Evolutionary conservation across 2,329 filamentous ascomycete genomes (phyloP), one percentile per base, ranked within the genome.

Genomic region (Aureobasidium namibiae): DNA sequence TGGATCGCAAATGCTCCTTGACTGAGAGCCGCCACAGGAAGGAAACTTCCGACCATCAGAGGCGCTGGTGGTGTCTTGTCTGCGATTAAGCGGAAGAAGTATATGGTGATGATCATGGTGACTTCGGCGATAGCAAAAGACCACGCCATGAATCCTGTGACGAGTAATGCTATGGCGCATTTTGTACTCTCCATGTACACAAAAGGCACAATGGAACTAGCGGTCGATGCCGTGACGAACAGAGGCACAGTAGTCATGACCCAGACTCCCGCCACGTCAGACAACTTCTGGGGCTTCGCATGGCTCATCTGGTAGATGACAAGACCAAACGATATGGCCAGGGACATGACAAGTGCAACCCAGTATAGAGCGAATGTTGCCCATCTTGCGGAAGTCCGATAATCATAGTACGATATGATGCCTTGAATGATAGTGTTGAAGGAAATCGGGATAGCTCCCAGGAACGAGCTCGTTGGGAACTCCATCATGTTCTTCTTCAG

Each of bases 401-500:
- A 56, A 36, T 61, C 59, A 52, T 68, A 68, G 59, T 63, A 68
- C 8, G 59, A 63, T 29, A 65, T 60, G 11, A 67, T 57, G 29
- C 66, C 66, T 23, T 61, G 41, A 18, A 66, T 62, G 42, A 67
- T 65, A 10, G 64, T 67, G 34, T 67, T 63, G 26, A 62, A 61
- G n/a, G 60, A 52, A 10, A 67, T 65, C 2, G 61, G 50, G 5
- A 67, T 61, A 7, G 66, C 64, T 23, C 65, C 66, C 4, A 68
- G 45, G 52, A 63, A 68, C 44, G 63, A 64, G 29, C 61, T 63
- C n/a, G 59, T 29, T 24, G 65, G 61, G 36, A 68, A 65, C 26
- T 68, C 65, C 23, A 56, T 34, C 11, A 67, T 23, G 13, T 60
- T 62, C 34, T 63, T 62, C 34, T 63, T 62, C 6, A 63, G 29